These are phyloP conservation scores for Fusarium caatingaense DNA, from an alignment of 2,329 filamentous ascomycete genomes.

Conservation along the genomic window DNA sequence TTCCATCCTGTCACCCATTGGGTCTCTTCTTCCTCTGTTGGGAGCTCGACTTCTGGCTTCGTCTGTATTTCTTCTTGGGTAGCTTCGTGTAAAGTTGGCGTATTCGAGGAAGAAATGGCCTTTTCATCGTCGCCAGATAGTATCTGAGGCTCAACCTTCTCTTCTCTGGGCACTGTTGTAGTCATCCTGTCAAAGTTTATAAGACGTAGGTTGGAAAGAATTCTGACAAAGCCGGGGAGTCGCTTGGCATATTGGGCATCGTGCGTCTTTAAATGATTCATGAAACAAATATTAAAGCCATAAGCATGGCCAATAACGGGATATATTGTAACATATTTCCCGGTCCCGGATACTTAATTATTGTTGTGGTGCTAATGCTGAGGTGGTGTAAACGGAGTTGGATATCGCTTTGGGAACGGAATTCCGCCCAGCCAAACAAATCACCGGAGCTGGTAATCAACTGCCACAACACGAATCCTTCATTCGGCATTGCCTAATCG, in stretches of 20 bases:
- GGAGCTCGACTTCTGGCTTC: constrained; percentile 10
- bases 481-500: not conserved
- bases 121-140: constrained; percentile 13
- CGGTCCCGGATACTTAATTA: not conserved
- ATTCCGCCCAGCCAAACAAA: constrained; percentile 18
- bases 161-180: not conserved
- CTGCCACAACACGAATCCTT: not conserved
- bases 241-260: constrained; percentile 11
- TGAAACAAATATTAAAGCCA: constrained; percentile 4
- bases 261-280: constrained; percentile 19
- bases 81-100: constrained; percentile 38
- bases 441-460: not conserved
- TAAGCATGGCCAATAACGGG: constrained; percentile 9
- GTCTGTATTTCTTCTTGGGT: constrained; percentile 7
- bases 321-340: constrained; percentile 13
- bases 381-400: constrained; percentile 32
- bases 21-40: constrained; percentile 20
- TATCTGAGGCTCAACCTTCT: not conserved
- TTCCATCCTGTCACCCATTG: constrained; percentile 47
- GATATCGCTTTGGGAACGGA: constrained; percentile 12
- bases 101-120: constrained; percentile 15
- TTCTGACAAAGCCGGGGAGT: not conserved
- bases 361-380: constrained; percentile 13
- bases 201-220: not conserved
- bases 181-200: constrained; percentile 9